Base-by-base conservation (phyloP, 352 stramenopile genomes). In the Pseudoperonospora humuli region DNA sequence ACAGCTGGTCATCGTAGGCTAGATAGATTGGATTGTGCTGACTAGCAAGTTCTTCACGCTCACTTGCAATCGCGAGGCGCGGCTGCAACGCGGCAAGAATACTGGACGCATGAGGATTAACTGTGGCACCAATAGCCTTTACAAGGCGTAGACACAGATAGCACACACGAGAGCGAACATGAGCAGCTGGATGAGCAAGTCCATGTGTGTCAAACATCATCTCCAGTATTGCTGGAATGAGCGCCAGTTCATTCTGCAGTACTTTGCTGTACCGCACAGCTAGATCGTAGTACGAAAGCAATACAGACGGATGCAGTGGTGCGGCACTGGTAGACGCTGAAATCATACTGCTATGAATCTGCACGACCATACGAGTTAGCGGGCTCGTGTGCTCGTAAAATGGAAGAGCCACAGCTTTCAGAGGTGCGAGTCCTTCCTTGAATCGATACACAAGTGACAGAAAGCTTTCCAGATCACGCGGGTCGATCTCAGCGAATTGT, bases 261-360 rank as follows among this genome's bases (percentile, higher is more conserved):
- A 92, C 70, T 10, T 66, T 64, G 38, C 56, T 79, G 63, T 93
- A 93, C n/a, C 80, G 76, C 9, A 85, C 67, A 10, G 67, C 46
- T 19, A 94, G 37, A 37, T 94, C 80, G 45, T 92, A 92, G 64
- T 93, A 93, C 15, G 82, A 71, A 36, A 92, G 61, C 20, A 94
- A 26, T 38, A 86, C 67, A 0, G 67, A 71, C 11, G 70, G 40
- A 11, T 87, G 50, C 15, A 86, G 49, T 1, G 58, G 23, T 1
- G 34, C 19, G 3, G 50, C 50, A 20, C 45, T 54, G 6, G 53
- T 55, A 1, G 66, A 61, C 9, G 53, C 57, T 10, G 45, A 40
- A 15, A 86, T 67, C 60, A 89, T 79, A 28, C 56, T 72, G 23
- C 47, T 64, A 48, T 90, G 75, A 44, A 90, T 75, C 26, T 76